Percentiles rank a stretch among this genome's conserved stretches.
These are phyloP conservation scores for Lyophyllum atratum DNA, from an alignment of 768 basidiomycete genomes.

Conservation along the genomic window DNA sequence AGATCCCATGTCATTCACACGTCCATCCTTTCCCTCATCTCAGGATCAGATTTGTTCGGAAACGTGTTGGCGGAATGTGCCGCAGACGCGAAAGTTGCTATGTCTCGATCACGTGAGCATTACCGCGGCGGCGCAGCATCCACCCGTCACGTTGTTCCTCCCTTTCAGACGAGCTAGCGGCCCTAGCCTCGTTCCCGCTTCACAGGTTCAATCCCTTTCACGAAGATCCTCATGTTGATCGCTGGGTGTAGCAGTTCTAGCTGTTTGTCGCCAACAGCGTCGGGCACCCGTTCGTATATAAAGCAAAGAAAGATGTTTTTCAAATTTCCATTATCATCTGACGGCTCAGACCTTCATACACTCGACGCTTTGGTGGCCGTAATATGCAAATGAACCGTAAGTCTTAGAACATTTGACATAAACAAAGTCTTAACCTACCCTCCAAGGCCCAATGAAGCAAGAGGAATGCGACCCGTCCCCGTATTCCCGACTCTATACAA, in stretches of 20 bases:
- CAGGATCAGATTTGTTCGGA: background rate
- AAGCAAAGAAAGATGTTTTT: constrained; percentile 13
- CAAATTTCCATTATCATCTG: background rate
- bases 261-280: constrained; percentile 15
- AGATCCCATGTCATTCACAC: background rate
- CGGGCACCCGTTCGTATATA: constrained; percentile 20
- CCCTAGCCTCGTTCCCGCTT: constrained; percentile 24
- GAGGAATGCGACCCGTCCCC: constrained; percentile 5
- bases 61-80: constrained; percentile 30
- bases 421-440: background rate
- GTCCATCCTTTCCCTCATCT: background rate
- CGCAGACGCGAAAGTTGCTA: constrained; percentile 21
- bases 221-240: constrained; percentile 27
- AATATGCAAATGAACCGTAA: constrained; percentile 11
- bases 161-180: constrained; percentile 23
- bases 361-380: background rate
- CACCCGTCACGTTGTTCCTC: constrained; percentile 13
- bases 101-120: constrained; percentile 30
- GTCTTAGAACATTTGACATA: background rate
- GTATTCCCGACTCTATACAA: constrained; percentile 1
- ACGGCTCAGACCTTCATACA: background rate
- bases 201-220: constrained; percentile 19
- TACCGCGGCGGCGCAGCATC: background rate
- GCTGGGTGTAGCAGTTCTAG: constrained; percentile 7
- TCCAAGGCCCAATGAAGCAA: constrained; percentile 6